These are phyloP conservation scores for Pseudisothecium myosuroides DNA, from an alignment of 225 moss, liverwort and hornwort species.

Conservation along the genomic window DNA sequence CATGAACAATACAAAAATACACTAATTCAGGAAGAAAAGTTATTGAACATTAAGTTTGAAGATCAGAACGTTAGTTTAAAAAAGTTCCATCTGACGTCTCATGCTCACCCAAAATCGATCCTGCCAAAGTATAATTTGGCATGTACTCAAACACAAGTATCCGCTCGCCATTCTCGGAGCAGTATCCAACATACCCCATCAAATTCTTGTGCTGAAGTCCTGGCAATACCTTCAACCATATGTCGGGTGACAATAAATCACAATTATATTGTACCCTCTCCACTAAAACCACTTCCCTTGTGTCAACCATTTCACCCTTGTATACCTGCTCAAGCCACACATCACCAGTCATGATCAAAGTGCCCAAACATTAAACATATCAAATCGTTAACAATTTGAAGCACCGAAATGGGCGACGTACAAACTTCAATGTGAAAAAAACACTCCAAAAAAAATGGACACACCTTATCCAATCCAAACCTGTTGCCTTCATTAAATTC, in stretches of 20 bases:
- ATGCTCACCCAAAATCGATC: neutral
- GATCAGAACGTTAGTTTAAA: neutral
- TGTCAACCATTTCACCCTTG: neutral
- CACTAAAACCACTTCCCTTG: neutral
- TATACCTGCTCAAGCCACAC: neutral
- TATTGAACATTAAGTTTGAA: neutral
- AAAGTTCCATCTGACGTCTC: neutral
- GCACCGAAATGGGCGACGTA: neutral
- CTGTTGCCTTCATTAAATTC: neutral
- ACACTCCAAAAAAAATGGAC: neutral
- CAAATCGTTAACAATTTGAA: neutral
- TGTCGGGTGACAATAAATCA: neutral
- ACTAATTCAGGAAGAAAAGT: neutral
- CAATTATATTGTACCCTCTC: neutral
- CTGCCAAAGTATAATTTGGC: neutral
- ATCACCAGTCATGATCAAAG: neutral
- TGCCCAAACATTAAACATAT: neutral
- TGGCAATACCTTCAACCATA: neutral
- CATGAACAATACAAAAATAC: neutral
- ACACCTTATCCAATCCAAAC: neutral
- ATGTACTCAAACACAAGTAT: neutral
- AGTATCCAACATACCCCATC: neutral
- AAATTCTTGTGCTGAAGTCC: neutral
- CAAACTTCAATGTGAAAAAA: neutral
- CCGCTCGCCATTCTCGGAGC: neutral